phyloP scores from a whole-genome alignment of 257 asterid species.

The Nicotiana attenuata region DNA sequence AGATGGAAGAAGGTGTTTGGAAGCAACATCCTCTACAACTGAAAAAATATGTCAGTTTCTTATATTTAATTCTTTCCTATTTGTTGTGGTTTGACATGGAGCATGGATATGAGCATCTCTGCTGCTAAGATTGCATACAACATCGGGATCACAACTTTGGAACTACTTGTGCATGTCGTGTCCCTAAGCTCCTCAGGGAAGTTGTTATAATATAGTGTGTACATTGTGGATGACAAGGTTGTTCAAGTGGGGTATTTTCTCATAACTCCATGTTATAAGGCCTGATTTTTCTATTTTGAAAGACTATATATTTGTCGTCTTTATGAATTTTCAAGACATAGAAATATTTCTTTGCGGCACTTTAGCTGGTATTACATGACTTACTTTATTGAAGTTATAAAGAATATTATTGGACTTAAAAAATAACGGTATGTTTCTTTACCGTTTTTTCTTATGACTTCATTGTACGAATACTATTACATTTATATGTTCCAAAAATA shows the following conservation, averaged over 20 bases:
- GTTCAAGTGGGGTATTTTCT: constrained; percentile 61
- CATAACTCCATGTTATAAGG: background rate
- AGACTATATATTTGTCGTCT: background rate
- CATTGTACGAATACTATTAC: too few relatives aligned
- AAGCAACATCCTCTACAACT: background rate
- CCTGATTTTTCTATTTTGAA: too few relatives aligned
- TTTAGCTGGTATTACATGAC: background rate
- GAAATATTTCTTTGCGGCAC: background rate
- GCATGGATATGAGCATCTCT: constrained; percentile 90
- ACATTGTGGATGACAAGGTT: constrained; percentile 83
- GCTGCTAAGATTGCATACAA: constrained; percentile 84
- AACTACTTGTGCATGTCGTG: constrained; percentile 80
- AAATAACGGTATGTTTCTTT: too few relatives aligned
- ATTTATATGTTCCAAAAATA: too few relatives aligned
- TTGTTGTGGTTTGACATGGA: constrained; percentile 28
- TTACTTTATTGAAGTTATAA: background rate
- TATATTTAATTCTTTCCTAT: background rate
- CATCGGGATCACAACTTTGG: constrained; percentile 87
- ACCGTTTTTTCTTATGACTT: too few relatives aligned
- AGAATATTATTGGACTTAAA: too few relatives aligned
- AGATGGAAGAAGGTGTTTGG: constrained; percentile 41
- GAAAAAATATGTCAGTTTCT: background rate
- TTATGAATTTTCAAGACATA: background rate
- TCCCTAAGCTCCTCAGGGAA: constrained; percentile 78
- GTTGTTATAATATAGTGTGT: constrained; percentile 79